A percentile compares a stretch with the other conserved stretches of the same genome.
These are phyloP conservation scores for Puya raimondii DNA, from an alignment of 176 grass and related monocot species.

Conservation along the genomic window DNA sequence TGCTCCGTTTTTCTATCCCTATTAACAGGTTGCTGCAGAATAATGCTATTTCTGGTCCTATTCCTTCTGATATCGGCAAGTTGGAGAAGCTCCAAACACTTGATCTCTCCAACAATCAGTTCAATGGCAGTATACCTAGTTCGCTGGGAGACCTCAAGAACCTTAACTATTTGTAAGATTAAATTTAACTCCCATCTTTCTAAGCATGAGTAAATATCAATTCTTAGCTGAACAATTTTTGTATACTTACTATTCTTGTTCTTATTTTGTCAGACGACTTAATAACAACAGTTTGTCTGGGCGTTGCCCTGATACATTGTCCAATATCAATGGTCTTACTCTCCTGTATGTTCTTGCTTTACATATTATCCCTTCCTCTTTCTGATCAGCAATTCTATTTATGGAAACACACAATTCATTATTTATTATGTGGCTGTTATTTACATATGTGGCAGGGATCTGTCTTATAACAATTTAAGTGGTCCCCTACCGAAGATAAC, in stretches of 20 bases:
- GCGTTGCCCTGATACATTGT: slow-evolving; percentile 48
- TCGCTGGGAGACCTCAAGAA: slow-evolving; percentile 28
- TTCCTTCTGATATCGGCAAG: slow-evolving; percentile 46
- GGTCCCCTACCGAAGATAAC: slow-evolving; percentile 30
- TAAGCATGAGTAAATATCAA: background rate
- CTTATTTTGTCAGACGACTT: slow-evolving; percentile 37
- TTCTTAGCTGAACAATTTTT: slow-evolving; percentile 4
- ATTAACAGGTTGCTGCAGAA: slow-evolving; percentile 46
- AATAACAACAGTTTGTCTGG: slow-evolving; percentile 82
- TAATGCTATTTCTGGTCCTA: slow-evolving; percentile 54
- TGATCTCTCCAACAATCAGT: slow-evolving; percentile 59
- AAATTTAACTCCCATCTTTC: background rate
- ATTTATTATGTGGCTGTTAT: slow-evolving; percentile 8
- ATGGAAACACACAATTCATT: background rate
- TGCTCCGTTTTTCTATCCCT: slow-evolving; percentile 1
- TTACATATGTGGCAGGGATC: slow-evolving; percentile 38
- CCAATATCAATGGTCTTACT: slow-evolving; percentile 30
- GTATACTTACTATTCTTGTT: background rate
- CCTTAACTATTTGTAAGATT: slow-evolving; percentile 53
- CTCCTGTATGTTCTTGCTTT: slow-evolving; percentile 34
- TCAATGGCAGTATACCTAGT: slow-evolving; percentile 55
- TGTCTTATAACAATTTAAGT: slow-evolving; percentile 82
- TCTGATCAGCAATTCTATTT: slow-evolving; percentile 1
- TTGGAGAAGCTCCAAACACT: slow-evolving; percentile 40
- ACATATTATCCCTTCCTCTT: background rate